These are phyloP conservation scores for Platanus orientalis DNA, from an alignment of 164 flowering plant species.

Conservation along the genomic window DNA sequence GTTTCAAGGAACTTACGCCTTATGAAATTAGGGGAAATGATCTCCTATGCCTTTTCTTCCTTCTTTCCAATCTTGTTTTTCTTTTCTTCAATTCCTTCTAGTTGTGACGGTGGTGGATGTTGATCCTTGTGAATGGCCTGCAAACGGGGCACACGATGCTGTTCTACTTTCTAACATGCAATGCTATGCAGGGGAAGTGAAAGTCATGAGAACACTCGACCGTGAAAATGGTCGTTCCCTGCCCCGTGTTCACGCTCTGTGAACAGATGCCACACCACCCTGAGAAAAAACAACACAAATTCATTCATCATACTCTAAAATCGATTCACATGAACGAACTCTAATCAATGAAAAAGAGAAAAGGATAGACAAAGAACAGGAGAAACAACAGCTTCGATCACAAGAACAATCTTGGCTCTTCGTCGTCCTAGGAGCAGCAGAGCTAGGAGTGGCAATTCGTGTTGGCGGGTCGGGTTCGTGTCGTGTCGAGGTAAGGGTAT, in stretches of 20 bases:
- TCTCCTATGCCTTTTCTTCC: no score
- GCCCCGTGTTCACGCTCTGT: conserved; percentile 82
- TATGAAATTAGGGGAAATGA: no score
- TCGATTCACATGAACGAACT: conserved; percentile 9
- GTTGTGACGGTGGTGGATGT: conserved; percentile 7
- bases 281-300: conserved; percentile 32
- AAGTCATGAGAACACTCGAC: conserved; percentile 87
- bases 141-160: conserved; percentile 79
- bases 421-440: conserved; percentile 15
- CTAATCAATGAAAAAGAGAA: conserved; percentile 1
- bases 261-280: conserved; percentile 85
- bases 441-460: no score
- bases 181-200: conserved; percentile 87
- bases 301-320: conserved; percentile 1
- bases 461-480: no score
- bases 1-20: no score
- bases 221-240: conserved; percentile 89
- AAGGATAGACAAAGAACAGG: not conserved
- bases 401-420: conserved; percentile 27
- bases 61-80: no score
- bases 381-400: conserved; percentile 46
- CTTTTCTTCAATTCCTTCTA: no score
- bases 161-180: conserved; percentile 51
- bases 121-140: conserved; percentile 41
- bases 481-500: no score